Conservation (phyloP, 257 asterid species). For the Catharanthus roseus region DNA sequence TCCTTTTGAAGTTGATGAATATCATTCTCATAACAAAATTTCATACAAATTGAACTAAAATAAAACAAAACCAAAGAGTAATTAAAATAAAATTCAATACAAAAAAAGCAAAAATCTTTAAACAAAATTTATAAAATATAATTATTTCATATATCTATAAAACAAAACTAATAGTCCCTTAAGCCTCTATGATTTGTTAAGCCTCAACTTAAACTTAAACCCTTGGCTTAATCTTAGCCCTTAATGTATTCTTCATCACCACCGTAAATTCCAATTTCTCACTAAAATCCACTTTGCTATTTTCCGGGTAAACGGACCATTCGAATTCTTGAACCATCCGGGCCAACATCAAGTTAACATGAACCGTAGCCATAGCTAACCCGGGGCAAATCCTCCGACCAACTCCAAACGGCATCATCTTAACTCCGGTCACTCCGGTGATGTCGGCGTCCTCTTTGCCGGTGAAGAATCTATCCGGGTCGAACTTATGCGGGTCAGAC, state of each 20-base stretch:
- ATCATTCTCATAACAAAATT: background rate
- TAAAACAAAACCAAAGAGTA: background rate
- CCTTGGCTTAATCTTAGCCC: constrained; percentile 64
- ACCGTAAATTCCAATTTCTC: constrained; percentile 77
- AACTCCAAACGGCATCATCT: constrained; percentile 81
- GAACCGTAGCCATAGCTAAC: constrained; percentile 71
- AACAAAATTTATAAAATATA: background rate
- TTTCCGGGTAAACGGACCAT: constrained; percentile 67
- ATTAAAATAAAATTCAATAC: background rate
- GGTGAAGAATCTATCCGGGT: constrained; percentile 66
- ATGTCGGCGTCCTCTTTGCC: constrained; percentile 78
- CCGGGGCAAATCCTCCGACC: constrained; percentile 98
- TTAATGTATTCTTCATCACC: constrained; percentile 71
- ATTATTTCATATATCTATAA: background rate
- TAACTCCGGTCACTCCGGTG: constrained; percentile 65
- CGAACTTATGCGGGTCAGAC: constrained; percentile 66
- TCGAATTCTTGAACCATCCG: constrained; percentile 89
- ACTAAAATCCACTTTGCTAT: constrained; percentile 57
- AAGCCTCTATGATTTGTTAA: too few relatives aligned
- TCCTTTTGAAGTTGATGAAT: too few relatives aligned
- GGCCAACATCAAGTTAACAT: constrained; percentile 66
- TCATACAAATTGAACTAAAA: background rate
- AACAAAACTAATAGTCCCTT: too few relatives aligned
- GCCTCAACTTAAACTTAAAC: constrained; percentile 15
- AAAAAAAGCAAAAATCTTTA: background rate